Conservation (phyloP, 352 stramenopile genomes). For the Globisporangium irregulare region DNA sequence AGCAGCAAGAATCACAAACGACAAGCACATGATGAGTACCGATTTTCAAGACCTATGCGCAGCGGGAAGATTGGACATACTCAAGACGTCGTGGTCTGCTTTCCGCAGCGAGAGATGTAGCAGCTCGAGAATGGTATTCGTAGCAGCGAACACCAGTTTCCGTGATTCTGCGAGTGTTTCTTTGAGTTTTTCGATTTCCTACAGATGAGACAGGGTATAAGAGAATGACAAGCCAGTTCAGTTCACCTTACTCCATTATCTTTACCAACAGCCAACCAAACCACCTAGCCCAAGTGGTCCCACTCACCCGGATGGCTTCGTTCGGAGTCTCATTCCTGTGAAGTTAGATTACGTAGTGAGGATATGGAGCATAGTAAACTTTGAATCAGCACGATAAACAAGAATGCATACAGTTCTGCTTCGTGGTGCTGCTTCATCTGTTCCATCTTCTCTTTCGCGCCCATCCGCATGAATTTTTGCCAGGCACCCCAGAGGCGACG, state of each 20-base stretch:
- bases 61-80: slow-evolving; percentile 22
- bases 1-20: too few species aligned
- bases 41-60: too few species aligned
- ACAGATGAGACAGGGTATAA: neutral
- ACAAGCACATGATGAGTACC: too few species aligned
- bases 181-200: slow-evolving; percentile 64
- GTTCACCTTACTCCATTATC: too few species aligned
- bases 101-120: slow-evolving; percentile 57
- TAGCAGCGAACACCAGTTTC: slow-evolving; percentile 57
- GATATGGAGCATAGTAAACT: neutral
- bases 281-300: neutral
- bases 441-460: slow-evolving; percentile 48
- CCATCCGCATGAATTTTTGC: slow-evolving; percentile 51
- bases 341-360: neutral
- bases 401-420: slow-evolving; percentile 10
- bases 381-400: neutral
- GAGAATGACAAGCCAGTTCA: neutral
- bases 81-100: slow-evolving; percentile 50
- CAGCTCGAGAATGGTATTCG: slow-evolving; percentile 56
- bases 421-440: slow-evolving; percentile 55
- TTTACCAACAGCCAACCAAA: neutral
- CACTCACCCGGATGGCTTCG: slow-evolving; percentile 33
- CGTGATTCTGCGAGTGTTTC: slow-evolving; percentile 50
- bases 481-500: slow-evolving; percentile 44
- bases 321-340: slow-evolving; percentile 40